phyloP scores from a whole-genome alignment of 2,329 filamentous ascomycete species.

The Aspergillus sp. region DNA sequence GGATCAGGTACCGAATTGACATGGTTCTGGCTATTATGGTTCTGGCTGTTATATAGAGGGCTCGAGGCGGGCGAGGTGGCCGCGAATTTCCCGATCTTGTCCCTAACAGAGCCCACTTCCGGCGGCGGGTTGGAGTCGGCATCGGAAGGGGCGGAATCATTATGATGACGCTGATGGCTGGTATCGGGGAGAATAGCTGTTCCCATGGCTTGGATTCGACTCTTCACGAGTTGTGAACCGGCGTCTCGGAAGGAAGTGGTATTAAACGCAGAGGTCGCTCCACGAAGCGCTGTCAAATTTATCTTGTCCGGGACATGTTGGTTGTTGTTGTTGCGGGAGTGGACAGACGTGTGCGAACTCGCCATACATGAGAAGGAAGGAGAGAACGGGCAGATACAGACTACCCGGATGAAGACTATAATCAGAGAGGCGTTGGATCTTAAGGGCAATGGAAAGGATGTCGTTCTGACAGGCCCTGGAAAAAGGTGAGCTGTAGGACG shows the following conservation, averaged over 20 bases:
- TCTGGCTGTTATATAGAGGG: neutral
- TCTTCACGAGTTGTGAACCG: slow-evolving; percentile 8
- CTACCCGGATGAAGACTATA: neutral
- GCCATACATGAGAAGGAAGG: neutral
- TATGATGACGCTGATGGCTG: slow-evolving; percentile 9
- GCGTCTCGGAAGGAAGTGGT: slow-evolving; percentile 13
- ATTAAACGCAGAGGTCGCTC: slow-evolving; percentile 31
- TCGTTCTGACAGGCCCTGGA: too few species aligned
- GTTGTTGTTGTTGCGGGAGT: neutral
- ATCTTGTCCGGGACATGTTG: neutral
- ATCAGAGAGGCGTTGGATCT: too few species aligned
- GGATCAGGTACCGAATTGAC: slow-evolving; percentile 2
- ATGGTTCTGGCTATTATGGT: neutral
- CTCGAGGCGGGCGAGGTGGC: slow-evolving; percentile 12
- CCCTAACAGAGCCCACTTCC: slow-evolving; percentile 29
- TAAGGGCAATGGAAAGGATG: too few species aligned
- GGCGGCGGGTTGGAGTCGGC: slow-evolving; percentile 19
- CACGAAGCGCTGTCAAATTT: slow-evolving; percentile 23
- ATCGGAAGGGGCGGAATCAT: slow-evolving; percentile 4
- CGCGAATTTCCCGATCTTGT: slow-evolving; percentile 30
- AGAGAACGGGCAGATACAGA: neutral
- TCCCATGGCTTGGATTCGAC: slow-evolving; percentile 11
- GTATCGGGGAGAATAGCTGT: slow-evolving; percentile 14
- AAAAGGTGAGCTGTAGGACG: too few species aligned
- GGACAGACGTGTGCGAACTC: neutral